These are phyloP conservation scores for Periconia macrospinosa DNA, from an alignment of 2,329 filamentous ascomycete genomes.

Conservation along the genomic window DNA sequence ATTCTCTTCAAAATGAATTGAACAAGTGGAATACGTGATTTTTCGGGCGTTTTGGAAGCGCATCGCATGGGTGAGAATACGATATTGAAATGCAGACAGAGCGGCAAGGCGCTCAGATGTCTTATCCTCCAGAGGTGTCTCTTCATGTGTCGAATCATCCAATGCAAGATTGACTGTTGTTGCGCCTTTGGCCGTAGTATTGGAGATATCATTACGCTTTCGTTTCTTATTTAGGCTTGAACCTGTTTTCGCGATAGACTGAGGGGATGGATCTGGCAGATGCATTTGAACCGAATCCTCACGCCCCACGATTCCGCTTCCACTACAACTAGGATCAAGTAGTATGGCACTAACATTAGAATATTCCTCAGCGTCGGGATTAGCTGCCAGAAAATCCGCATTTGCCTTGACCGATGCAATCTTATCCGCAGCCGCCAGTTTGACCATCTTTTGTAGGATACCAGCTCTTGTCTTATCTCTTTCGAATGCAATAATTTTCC, in stretches of 20 bases:
- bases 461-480: slow-evolving; percentile 71
- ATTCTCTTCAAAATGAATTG: slow-evolving; percentile 83
- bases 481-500: slow-evolving; percentile 75
- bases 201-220: slow-evolving; percentile 24
- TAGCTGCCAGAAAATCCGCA: slow-evolving; percentile 79
- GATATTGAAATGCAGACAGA: slow-evolving; percentile 79
- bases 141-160: slow-evolving; percentile 41
- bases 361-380: slow-evolving; percentile 66
- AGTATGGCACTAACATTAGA: slow-evolving; percentile 76
- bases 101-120: slow-evolving; percentile 64
- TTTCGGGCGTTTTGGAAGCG: slow-evolving; percentile 67
- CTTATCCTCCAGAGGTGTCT: slow-evolving; percentile 38
- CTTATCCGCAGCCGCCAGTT: slow-evolving; percentile 68
- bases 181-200: slow-evolving; percentile 3
- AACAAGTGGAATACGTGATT: slow-evolving; percentile 94
- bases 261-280: slow-evolving; percentile 47
- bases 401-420: slow-evolving; percentile 70
- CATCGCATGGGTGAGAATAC: slow-evolving; percentile 82
- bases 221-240: slow-evolving; percentile 33
- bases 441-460: slow-evolving; percentile 83
- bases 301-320: slow-evolving; percentile 88
- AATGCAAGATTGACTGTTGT: slow-evolving; percentile 25
- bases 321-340: slow-evolving; percentile 92
- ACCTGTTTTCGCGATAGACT: neutral
- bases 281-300: slow-evolving; percentile 72